These are phyloP conservation scores for Gnomoniopsis sp. DNA, from an alignment of 2,329 filamentous ascomycete species.

Conservation along the genomic window DNA sequence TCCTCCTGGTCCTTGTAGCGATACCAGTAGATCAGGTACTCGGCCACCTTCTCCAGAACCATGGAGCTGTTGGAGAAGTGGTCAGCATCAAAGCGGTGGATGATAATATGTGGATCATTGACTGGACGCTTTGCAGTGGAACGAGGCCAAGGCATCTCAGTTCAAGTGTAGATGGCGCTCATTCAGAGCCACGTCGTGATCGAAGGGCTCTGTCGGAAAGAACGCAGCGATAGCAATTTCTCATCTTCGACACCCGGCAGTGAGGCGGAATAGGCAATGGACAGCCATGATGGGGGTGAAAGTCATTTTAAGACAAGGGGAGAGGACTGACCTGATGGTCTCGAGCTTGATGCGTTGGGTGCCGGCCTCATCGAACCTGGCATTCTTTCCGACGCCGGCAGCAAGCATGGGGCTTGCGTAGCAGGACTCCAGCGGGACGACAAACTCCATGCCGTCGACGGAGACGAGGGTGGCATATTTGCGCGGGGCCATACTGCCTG, in stretches of 20 bases:
- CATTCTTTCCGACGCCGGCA: conserved; percentile 51
- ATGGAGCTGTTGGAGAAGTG: conserved; percentile 52
- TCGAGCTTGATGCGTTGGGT: conserved; percentile 64
- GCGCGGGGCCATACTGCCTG: conserved; percentile 30
- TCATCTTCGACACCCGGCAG: conserved; percentile 32
- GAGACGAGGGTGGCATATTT: conserved; percentile 78
- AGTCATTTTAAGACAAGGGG: background rate
- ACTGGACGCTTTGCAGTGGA: background rate
- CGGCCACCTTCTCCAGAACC: conserved; percentile 75
- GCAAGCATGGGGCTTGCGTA: conserved; percentile 65
- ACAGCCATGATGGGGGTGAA: conserved; percentile 2
- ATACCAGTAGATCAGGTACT: conserved; percentile 83
- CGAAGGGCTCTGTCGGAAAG: conserved; percentile 44
- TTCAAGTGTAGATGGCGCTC: conserved; percentile 62
- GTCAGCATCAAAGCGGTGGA: conserved; percentile 19
- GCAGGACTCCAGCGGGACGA: conserved; percentile 68
- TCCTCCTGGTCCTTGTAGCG: conserved; percentile 67
- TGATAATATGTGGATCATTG: conserved; percentile 1
- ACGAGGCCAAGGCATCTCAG: conserved; percentile 37
- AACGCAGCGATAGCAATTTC: conserved; percentile 38
- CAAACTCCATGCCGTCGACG: conserved; percentile 72
- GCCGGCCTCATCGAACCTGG: conserved; percentile 63
- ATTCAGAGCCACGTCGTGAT: conserved; percentile 39
- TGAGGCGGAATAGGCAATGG: conserved; percentile 1
- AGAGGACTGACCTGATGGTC: conserved; percentile 65